Percentiles rank a stretch among this genome's conserved stretches.
Evolutionary conservation across 2,329 filamentous ascomycete genomes (phyloP).

Genomic region (Penicillium hordei): DNA sequence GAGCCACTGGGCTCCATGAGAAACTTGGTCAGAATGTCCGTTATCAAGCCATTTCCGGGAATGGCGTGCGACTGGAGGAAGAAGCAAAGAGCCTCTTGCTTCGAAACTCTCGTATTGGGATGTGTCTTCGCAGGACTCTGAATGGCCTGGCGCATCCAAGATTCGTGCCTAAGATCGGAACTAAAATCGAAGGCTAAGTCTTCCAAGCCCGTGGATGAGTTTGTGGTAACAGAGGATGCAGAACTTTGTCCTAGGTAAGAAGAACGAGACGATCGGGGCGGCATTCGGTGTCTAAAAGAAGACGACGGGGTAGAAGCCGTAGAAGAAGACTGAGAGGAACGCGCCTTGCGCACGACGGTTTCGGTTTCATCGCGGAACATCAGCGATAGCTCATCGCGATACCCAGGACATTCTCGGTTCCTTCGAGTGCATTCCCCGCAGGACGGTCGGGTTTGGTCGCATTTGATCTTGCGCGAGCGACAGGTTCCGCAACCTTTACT

Average conservation of each 20-base stretch:
- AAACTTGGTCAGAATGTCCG: constrained; percentile 24
- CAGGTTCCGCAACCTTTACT: constrained; percentile 48
- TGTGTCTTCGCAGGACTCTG: constrained; percentile 21
- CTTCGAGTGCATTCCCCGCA: constrained; percentile 63
- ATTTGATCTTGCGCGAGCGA: constrained; percentile 48
- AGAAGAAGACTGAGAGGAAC: not conserved
- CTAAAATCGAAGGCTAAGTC: constrained; percentile 18
- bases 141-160: constrained; percentile 13
- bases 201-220: constrained; percentile 2
- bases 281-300: constrained; percentile 7
- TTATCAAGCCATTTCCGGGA: constrained; percentile 29
- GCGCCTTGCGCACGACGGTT: constrained; percentile 59
- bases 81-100: constrained; percentile 37
- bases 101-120: constrained; percentile 21
- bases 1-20: constrained; percentile 18
- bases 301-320: constrained; percentile 27
- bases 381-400: constrained; percentile 51
- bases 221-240: constrained; percentile 25
- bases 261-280: constrained; percentile 7
- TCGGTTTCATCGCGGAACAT: constrained; percentile 57
- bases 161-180: constrained; percentile 13
- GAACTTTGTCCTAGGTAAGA: too few species aligned
- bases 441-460: constrained; percentile 60
- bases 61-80: constrained; percentile 37
- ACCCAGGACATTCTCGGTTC: constrained; percentile 61